phyloP scores from a whole-genome alignment of 2,329 filamentous ascomycete genomes.

The Penicillium sp. region DNA sequence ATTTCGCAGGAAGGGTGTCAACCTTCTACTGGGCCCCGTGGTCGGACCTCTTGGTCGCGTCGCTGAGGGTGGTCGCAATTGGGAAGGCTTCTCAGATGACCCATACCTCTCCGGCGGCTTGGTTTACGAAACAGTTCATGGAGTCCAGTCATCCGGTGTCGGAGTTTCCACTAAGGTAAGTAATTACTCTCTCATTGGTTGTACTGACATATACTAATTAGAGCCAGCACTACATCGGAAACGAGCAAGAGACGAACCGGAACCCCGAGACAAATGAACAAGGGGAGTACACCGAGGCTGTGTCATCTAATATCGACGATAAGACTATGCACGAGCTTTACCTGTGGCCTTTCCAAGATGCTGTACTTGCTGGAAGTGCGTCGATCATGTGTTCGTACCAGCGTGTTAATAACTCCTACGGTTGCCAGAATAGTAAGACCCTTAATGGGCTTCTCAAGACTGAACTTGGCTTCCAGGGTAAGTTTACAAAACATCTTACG shows the following conservation, averaged over 20 bases:
- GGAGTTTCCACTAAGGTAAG: constrained; percentile 42
- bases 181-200: neutral
- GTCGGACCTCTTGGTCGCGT: constrained; percentile 41
- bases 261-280: constrained; percentile 14
- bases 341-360: constrained; percentile 68
- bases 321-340: constrained; percentile 69
- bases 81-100: constrained; percentile 56
- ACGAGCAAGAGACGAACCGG: constrained; percentile 60
- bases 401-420: constrained; percentile 79
- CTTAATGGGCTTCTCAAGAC: constrained; percentile 77
- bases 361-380: constrained; percentile 60
- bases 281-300: constrained; percentile 38
- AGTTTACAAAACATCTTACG: neutral
- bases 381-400: constrained; percentile 64
- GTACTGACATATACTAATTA: neutral
- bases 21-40: constrained; percentile 50
- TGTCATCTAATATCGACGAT: constrained; percentile 68
- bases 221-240: constrained; percentile 60
- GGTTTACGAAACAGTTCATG: constrained; percentile 48
- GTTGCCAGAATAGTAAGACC: constrained; percentile 77
- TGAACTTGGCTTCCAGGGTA: constrained; percentile 71
- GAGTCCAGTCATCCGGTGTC: constrained; percentile 50
- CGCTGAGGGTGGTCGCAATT: constrained; percentile 48
- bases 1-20: constrained; percentile 47
- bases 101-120: constrained; percentile 53